Percentiles rank a stretch among this genome's conserved stretches.
These are phyloP conservation scores for Metahyphopichia silvanorum DNA, from an alignment of 805 yeast species.

Conservation along the genomic window DNA sequence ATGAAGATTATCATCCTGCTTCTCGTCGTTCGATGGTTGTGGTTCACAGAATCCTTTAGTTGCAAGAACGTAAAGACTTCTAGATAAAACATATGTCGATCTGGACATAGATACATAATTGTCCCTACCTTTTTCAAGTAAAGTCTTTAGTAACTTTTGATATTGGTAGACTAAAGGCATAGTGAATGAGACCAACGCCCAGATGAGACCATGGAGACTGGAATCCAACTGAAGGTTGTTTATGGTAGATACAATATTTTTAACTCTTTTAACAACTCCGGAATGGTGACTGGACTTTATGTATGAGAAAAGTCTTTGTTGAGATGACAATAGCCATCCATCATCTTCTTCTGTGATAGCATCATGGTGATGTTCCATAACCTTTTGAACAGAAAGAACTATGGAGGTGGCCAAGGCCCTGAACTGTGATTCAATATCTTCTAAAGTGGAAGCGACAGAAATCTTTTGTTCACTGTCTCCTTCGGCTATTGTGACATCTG, in stretches of 20 bases:
- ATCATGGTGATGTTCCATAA: slow-evolving; percentile 34
- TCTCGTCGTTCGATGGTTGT: slow-evolving; percentile 65
- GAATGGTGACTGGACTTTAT: slow-evolving; percentile 41
- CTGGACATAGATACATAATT: slow-evolving; percentile 56
- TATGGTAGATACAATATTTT: slow-evolving; percentile 30
- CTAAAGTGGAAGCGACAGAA: too few species aligned
- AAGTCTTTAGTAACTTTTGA: slow-evolving; percentile 38
- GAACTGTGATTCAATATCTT: slow-evolving; percentile 44
- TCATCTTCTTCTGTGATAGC: slow-evolving; percentile 44
- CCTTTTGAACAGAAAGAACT: slow-evolving; percentile 65
- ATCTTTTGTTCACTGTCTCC: too few species aligned
- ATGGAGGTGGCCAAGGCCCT: slow-evolving; percentile 55
- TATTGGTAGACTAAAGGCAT: slow-evolving; percentile 66
- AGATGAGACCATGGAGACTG: slow-evolving; percentile 32
- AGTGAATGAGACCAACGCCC: slow-evolving; percentile 53
- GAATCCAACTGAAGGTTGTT: slow-evolving; percentile 34
- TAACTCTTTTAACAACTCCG: slow-evolving; percentile 33
- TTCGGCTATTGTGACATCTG: slow-evolving; percentile 19
- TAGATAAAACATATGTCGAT: slow-evolving; percentile 58
- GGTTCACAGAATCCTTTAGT: slow-evolving; percentile 92
- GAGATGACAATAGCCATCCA: slow-evolving; percentile 60
- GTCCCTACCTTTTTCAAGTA: slow-evolving; percentile 42
- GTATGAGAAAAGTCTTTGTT: slow-evolving; percentile 40
- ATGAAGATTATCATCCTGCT: slow-evolving; percentile 57
- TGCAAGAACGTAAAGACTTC: slow-evolving; percentile 57